These are phyloP conservation scores for Phytophthora quininea DNA, from an alignment of 352 stramenopile genomes.

Conservation along the genomic window DNA sequence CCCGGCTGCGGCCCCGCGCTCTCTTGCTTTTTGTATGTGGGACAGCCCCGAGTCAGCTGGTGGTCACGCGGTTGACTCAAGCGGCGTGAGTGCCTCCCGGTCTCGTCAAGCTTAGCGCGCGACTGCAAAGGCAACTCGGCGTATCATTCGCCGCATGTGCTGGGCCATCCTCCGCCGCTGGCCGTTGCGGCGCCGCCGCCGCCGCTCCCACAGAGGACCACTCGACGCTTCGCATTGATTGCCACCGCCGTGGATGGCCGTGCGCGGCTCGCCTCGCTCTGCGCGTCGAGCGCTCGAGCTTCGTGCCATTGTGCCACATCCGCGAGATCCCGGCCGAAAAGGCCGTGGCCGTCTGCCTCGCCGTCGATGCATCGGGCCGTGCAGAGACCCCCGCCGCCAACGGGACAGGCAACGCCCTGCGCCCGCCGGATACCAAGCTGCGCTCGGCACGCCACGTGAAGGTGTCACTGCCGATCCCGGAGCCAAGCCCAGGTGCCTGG, in stretches of 20 bases:
- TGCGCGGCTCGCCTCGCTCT: conserved; percentile 17
- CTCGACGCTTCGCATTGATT: too few species aligned
- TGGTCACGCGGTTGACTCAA: conserved; percentile 32
- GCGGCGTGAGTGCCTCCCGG: conserved; percentile 23
- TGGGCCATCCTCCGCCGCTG: too few species aligned
- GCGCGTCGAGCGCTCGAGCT: not conserved
- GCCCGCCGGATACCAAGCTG: conserved; percentile 27
- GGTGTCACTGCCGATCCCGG: conserved; percentile 25
- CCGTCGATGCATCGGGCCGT: conserved; percentile 4
- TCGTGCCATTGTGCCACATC: conserved; percentile 41
- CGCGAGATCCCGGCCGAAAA: conserved; percentile 25
- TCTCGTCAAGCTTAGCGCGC: not conserved
- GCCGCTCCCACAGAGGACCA: too few species aligned
- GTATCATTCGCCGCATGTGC: not conserved
- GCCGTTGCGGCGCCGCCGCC: too few species aligned
- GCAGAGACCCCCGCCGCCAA: conserved; percentile 12
- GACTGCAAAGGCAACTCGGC: not conserved
- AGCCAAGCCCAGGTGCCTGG: conserved; percentile 9
- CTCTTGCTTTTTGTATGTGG: conserved; percentile 20
- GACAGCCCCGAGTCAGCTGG: not conserved
- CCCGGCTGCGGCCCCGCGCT: too few species aligned
- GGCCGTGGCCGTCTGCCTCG: conserved; percentile 12
- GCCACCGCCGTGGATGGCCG: conserved; percentile 4
- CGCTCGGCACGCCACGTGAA: conserved; percentile 2
- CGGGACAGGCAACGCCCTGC: conserved; percentile 20